Base-by-base conservation (phyloP, 2,329 filamentous ascomycete genomes). In the Fusarium tuaranense region DNA sequence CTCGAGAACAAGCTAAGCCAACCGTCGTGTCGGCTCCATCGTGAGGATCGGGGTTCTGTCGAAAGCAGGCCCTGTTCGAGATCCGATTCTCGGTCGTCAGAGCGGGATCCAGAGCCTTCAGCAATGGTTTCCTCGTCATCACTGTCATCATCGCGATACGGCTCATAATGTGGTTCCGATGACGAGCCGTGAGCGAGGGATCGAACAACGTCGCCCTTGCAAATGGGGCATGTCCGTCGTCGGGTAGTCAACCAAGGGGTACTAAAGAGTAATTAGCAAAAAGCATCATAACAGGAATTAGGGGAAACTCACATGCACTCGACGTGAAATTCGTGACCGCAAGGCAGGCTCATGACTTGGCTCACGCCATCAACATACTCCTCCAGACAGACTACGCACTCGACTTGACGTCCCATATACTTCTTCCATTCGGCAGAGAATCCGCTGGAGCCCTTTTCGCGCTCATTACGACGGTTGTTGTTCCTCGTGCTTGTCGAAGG, bases 231-330 rank as follows among this genome's bases (percentile, higher is more conserved):
- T n/a, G 97, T 99, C 73, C 97, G 92, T 73, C 97, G 93, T 59
- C 96, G 92, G 18, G 95, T 98, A 1, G 96, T 98, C 63, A 99
- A 87, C 97, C 97, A 99, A 2, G 97, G 97, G 6, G 97, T 98
- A 81, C 95, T 98, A 74, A 25, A 76, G 46, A 59, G 53, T 14
- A 78, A 81, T 73, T 38, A 57, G 25, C 57, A 38, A n/a, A 63
- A 65, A 46, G 39, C 13, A n/a, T 8, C 32, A 25, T 12, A 25
- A 39, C 27, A 13, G 38, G 36, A 61, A 68, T 30, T 65, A 5
- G 2, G 22, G 4, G 22, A 32, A 32, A 93, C 95, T 92, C 86
- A 97, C 95, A 99, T 98, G 95, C 97, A 99, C 81, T 97, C 95
- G 32, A 89, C 96, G 83, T 99, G 97, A 83, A 98, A 99, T 80